These are phyloP conservation scores for Cordyceps militaris DNA, from an alignment of 2,329 filamentous ascomycete genomes.

Conservation along the genomic window DNA sequence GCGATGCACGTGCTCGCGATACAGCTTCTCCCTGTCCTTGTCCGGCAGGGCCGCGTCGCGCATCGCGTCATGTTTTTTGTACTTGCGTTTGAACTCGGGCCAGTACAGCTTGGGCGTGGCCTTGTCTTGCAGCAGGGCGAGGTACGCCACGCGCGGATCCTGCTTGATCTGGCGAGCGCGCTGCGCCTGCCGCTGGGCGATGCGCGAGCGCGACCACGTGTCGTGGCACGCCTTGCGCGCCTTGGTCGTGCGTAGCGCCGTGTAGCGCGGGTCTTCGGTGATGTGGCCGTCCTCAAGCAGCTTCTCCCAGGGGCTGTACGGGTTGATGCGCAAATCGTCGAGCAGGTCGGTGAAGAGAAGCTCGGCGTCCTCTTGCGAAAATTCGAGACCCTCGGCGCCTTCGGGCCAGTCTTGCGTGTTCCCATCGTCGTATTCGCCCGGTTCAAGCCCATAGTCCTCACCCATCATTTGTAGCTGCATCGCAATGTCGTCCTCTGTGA, in stretches of 20 bases:
- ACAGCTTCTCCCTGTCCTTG: constrained; percentile 73
- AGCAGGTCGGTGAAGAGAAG: constrained; percentile 80
- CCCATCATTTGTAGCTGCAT: constrained; percentile 88
- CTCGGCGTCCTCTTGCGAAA: constrained; percentile 69
- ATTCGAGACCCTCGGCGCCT: constrained; percentile 59
- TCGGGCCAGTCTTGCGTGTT: constrained; percentile 58
- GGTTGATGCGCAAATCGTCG: constrained; percentile 73
- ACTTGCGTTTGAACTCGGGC: constrained; percentile 93
- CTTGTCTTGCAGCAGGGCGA: constrained; percentile 71
- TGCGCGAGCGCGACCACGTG: constrained; percentile 73
- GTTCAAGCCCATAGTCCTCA: constrained; percentile 71
- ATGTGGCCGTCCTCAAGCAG: constrained; percentile 76
- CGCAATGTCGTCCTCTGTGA: constrained; percentile 90
- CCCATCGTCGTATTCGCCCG: constrained; percentile 67
- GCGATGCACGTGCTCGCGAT: constrained; percentile 64
- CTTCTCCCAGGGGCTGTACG: constrained; percentile 88
- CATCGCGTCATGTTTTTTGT: constrained; percentile 74
- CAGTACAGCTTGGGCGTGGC: constrained; percentile 92
- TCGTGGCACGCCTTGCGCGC: constrained; percentile 76
- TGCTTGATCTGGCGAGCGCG: constrained; percentile 70
- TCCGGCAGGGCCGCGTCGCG: constrained; percentile 63
- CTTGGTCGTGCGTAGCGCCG: constrained; percentile 72
- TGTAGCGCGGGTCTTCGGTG: constrained; percentile 81
- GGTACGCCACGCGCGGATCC: constrained; percentile 76
- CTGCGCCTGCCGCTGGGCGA: constrained; percentile 63